Evolutionary conservation across 805 yeast genomes (phyloP), one percentile per base, ranked within the genome.

Genomic region (Tetrapisispora iriomotensis): DNA sequence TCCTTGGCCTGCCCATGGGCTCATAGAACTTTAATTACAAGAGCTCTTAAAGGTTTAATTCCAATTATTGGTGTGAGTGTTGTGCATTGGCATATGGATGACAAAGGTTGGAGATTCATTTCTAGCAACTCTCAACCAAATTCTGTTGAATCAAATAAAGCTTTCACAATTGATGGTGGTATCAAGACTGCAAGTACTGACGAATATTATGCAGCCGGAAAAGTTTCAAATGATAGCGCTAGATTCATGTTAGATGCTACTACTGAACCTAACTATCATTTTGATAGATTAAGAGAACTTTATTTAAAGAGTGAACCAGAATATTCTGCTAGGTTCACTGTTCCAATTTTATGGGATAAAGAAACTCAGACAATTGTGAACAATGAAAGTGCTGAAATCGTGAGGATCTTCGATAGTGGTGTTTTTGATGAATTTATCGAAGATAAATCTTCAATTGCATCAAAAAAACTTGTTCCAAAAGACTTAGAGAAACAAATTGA

Each of bases 1-100:
- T 81, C 92, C 1, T 67, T 71, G 36, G 95, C 95, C 2, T 90
- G 98, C 62, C 97, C 98, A 4, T 90, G 96, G 75, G 96, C 96
- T 1, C 94, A 85, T 56, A 71, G 97, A 45, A 76, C 88, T 0
- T 67, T 88, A 42, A 79, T 86, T 38, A 70, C 79, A 3, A 65
- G 96, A 39, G 61, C 71, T 10, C 66, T 90, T 45, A 86, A 87
- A 65, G 95, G 95, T 1, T 60, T 82, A 36, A 62, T 70, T 1
- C 64, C 74, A 1, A 61, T 79, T 9, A 75, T 81, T 44, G 74
- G 77, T 3, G 68, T 79, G 24, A 76, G 88, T 17, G 86, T 85
- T 29, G 96, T 90, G 10, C 94, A 87, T 60, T 87, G 96, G 90
- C 79, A 77, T 52, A 72, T 90, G 81, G 95, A 82, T 47, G 72